These are phyloP conservation scores for Fusarium sp. DNA, from an alignment of 2,329 filamentous ascomycete genomes.

Conservation along the genomic window DNA sequence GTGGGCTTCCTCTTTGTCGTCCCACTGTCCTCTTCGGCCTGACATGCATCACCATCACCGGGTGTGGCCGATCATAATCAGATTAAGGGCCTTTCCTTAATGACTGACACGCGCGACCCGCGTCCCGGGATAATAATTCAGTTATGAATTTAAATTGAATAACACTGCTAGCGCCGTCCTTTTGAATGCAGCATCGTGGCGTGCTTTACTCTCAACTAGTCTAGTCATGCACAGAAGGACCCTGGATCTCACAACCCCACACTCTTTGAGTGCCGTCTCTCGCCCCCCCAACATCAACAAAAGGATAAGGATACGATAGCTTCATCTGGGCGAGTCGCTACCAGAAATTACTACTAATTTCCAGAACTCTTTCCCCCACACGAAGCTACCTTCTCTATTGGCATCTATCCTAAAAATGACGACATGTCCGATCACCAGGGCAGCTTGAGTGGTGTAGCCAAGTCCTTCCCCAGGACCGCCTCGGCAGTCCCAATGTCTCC, in stretches of 20 bases:
- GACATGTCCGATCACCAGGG: conserved; percentile 65
- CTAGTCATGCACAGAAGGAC: conserved; percentile 21
- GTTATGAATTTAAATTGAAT: background rate
- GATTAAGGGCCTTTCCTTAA: background rate
- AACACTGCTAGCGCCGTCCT: background rate
- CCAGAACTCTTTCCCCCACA: conserved; percentile 11
- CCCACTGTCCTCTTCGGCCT: conserved; percentile 7
- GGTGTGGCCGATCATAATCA: conserved; percentile 34
- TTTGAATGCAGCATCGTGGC: conserved; percentile 25
- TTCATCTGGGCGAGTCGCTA: conserved; percentile 24
- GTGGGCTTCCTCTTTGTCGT: background rate
- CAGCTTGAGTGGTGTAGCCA: conserved; percentile 73
- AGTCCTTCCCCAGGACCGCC: conserved; percentile 68
- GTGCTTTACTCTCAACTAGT: background rate
- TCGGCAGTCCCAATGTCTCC: conserved; percentile 79
- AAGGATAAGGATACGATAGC: conserved; percentile 11
- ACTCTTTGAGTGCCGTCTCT: conserved; percentile 15
- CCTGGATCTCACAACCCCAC: conserved; percentile 39
- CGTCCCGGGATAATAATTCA: background rate
- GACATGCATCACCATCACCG: background rate
- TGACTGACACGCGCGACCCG: background rate
- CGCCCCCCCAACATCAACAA: background rate
- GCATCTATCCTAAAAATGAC: background rate
- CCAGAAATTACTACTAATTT: conserved; percentile 34
- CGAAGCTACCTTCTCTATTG: background rate